Conservation (phyloP, 2,329 filamentous ascomycete genomes). For the Ascochyta pisi region DNA sequence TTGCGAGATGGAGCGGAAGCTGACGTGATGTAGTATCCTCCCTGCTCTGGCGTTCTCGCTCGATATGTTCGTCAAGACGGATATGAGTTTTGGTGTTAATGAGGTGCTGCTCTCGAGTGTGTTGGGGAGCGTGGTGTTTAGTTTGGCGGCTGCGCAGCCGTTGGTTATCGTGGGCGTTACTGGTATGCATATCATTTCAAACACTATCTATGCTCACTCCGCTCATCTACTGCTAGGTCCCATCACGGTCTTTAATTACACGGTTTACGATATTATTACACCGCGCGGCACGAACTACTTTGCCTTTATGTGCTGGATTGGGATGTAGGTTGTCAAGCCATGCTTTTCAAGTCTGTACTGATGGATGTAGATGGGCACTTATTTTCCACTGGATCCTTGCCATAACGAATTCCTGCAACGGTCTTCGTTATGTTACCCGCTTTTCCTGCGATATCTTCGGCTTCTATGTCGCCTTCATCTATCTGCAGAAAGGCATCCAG, state of each 20-base stretch:
- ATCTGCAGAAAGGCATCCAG: constrained; percentile 89
- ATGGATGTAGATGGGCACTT: constrained; percentile 71
- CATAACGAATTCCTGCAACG: constrained; percentile 85
- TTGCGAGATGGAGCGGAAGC: not conserved
- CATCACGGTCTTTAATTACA: constrained; percentile 94
- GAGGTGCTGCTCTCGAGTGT: constrained; percentile 89
- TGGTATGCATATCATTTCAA: constrained; percentile 50
- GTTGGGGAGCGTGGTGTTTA: constrained; percentile 80
- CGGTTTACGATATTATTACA: constrained; percentile 86
- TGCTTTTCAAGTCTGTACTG: not conserved
- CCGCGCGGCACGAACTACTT: constrained; percentile 82
- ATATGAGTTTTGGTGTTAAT: constrained; percentile 86
- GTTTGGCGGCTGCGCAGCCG: constrained; percentile 80
- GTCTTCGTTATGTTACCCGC: constrained; percentile 84
- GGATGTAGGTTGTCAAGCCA: constrained; percentile 62
- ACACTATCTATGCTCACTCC: too few species aligned
- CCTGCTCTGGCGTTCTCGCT: constrained; percentile 88
- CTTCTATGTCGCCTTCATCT: constrained; percentile 92
- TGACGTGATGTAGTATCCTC: constrained; percentile 67
- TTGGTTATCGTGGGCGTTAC: constrained; percentile 91
- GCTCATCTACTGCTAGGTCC: constrained; percentile 60
- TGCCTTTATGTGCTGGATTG: constrained; percentile 91
- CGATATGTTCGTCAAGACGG: constrained; percentile 91
- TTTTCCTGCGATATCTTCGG: constrained; percentile 95
- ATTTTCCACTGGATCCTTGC: constrained; percentile 86